phyloP scores from a whole-genome alignment of 129 eudicot genomes.

The Flaveria sonorensis region DNA sequence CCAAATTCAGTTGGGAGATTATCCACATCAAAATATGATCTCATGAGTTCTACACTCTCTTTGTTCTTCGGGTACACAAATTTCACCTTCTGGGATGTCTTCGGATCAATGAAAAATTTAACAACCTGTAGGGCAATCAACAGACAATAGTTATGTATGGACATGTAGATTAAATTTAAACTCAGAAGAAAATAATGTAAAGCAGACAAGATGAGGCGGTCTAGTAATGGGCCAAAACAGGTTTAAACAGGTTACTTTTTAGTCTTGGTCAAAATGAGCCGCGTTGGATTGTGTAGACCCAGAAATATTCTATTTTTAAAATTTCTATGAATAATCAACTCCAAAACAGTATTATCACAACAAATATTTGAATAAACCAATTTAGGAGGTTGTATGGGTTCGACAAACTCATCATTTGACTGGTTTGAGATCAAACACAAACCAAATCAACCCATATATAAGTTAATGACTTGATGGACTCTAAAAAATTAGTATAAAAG shows the following conservation, averaged over 20 bases:
- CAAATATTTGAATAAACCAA: not conserved
- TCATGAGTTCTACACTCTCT: slow-evolving; percentile 77
- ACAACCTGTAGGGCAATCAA: slow-evolving; percentile 46
- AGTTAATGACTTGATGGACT: not conserved
- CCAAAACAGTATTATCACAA: not conserved
- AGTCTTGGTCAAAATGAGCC: not conserved
- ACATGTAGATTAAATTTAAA: not conserved
- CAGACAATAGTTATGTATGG: not conserved
- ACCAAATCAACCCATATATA: not conserved
- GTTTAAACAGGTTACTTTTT: not conserved
- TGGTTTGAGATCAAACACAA: not conserved
- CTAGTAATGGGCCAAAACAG: not conserved
- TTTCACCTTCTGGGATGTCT: slow-evolving; percentile 66
- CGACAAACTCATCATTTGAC: not conserved
- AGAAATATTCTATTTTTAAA: not conserved
- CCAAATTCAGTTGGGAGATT: slow-evolving; percentile 94
- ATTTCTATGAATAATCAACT: not conserved
- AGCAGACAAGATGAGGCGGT: not conserved
- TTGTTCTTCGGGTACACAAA: slow-evolving; percentile 84
- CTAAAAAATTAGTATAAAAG: not conserved
- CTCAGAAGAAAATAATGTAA: not conserved
- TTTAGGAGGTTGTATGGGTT: not conserved
- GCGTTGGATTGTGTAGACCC: not conserved
- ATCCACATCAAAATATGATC: slow-evolving; percentile 65
- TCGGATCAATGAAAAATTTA: slow-evolving; percentile 76